Evolutionary conservation across 2,329 filamentous ascomycete genomes (phyloP).

Genomic region (Shiraia sp.): DNA sequence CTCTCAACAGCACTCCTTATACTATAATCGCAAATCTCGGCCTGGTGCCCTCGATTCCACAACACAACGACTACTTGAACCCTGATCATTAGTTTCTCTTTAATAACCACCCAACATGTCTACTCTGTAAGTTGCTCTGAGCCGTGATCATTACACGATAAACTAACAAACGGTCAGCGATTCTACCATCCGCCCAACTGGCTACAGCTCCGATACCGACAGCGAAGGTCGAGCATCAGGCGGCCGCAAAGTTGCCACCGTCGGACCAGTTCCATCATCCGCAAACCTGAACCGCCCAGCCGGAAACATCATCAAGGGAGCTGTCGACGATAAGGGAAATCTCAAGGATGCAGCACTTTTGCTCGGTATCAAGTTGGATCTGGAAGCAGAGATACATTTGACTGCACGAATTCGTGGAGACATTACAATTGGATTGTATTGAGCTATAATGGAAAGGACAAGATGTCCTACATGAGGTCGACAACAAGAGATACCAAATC

Average conservation of each 20-base stretch:
- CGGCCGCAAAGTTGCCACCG: slow-evolving; percentile 39
- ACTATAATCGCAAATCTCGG: slow-evolving; percentile 10
- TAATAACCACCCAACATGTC: slow-evolving; percentile 21
- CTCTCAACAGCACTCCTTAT: slow-evolving; percentile 14
- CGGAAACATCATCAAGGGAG: slow-evolving; percentile 57
- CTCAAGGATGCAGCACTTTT: slow-evolving; percentile 62
- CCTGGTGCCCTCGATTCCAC: slow-evolving; percentile 15
- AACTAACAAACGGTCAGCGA: slow-evolving; percentile 23
- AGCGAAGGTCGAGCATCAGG: slow-evolving; percentile 46
- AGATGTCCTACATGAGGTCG: too few relatives aligned
- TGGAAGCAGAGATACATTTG: slow-evolving; percentile 66
- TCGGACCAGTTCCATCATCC: slow-evolving; percentile 43
- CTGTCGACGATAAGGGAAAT: slow-evolving; percentile 61
- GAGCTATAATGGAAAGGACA: slow-evolving; percentile 16
- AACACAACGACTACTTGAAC: not conserved
- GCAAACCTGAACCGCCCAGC: slow-evolving; percentile 46
- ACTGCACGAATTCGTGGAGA: slow-evolving; percentile 65
- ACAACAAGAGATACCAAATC: too few relatives aligned
- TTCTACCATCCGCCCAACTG: slow-evolving; percentile 30
- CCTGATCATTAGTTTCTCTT: not conserved
- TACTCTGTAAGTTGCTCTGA: slow-evolving; percentile 26
- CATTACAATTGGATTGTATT: slow-evolving; percentile 64
- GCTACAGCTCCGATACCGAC: slow-evolving; percentile 45
- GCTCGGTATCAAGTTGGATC: slow-evolving; percentile 65
- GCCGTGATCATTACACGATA: not conserved